Evolutionary conservation across 176 grass and related monocot genomes (phyloP), one percentile per base, ranked within the genome.

Genomic region (Rhipidocladum racemiflorum): DNA sequence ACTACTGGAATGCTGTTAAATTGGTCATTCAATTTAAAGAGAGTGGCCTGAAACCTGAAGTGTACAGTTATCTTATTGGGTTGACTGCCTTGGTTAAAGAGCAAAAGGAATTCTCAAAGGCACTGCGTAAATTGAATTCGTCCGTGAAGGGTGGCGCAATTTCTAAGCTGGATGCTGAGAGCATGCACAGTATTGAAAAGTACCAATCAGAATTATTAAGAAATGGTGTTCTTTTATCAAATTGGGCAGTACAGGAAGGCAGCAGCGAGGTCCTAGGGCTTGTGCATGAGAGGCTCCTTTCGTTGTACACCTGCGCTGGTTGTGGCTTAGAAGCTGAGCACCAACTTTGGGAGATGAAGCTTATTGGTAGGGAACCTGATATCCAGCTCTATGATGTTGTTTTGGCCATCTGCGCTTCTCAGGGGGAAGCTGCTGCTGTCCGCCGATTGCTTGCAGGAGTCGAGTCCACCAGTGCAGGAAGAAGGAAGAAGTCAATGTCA

Each of bases 71-170:
- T 84, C 70, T 97, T 46, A 93, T 97, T 59, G 92, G 88, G 30
- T 86, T 94, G 75, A 97, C 92, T 67, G 92, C 95, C 53, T 88
- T 97, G 76, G 95, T 97, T 63, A 94, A 97, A 87, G 92, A 97
- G 84, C 92, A 94, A 84, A 97, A 93, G 49, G 92, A 93, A 75
- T 97, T 97, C 74, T 94, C 95, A 23, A 97, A 97, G 67, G 77
- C 86, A 63, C 78, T 97, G 21, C 81, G 90, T 12, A 94, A 88
- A 79, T 76, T 97, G 72, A 94, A 94, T 88, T 77, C 60, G 76
- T 94, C 85, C 15, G 75, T 97, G 27, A 93, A 91, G 70, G 78
- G 77, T 17, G 88, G 92, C 44, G 73, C 71, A 35, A 65, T 94
- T 83, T 57, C 77, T 44, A 75, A 89, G 81, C 78, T 91, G 53